A percentile compares a stretch with the other conserved stretches of the same genome.
phyloP scores from a whole-genome alignment of 2,329 filamentous ascomycete species.

The Pseudogymnoascus sp. region DNA sequence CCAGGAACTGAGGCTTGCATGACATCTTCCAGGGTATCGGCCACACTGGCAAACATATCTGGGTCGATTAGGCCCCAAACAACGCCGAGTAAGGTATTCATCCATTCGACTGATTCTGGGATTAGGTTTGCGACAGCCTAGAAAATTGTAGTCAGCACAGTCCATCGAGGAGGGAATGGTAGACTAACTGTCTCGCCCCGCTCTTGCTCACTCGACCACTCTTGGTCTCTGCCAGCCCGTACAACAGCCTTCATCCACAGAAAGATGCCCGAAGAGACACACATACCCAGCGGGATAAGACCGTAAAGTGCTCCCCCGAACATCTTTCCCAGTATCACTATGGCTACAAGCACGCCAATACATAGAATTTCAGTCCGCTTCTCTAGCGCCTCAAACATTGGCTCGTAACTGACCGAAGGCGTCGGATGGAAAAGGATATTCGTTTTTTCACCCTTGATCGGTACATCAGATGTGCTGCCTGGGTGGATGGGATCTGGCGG shows the following conservation, averaged over 20 bases:
- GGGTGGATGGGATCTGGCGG: constrained; percentile 78
- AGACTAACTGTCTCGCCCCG: constrained; percentile 62
- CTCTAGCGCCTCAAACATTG: constrained; percentile 73
- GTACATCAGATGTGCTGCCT: constrained; percentile 83
- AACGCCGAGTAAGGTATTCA: constrained; percentile 79
- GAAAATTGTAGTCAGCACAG: neutral
- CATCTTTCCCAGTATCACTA: constrained; percentile 67
- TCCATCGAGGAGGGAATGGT: constrained; percentile 2
- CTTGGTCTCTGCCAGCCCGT: constrained; percentile 68
- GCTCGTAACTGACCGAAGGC: constrained; percentile 79
- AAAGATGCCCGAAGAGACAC: constrained; percentile 68
- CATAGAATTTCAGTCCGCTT: constrained; percentile 63
- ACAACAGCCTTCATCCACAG: constrained; percentile 86
- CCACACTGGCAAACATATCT: constrained; percentile 84
- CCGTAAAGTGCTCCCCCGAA: constrained; percentile 73
- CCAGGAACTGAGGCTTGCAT: constrained; percentile 93
- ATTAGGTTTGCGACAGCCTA: constrained; percentile 77
- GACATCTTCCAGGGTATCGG: constrained; percentile 90
- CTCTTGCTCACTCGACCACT: constrained; percentile 82
- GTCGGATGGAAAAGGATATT: constrained; percentile 95
- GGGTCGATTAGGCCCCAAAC: constrained; percentile 91
- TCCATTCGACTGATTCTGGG: constrained; percentile 90
- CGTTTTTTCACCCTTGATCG: constrained; percentile 92
- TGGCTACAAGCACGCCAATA: constrained; percentile 59
- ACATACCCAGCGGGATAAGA: constrained; percentile 63